Evolutionary conservation across 2,329 filamentous ascomycete genomes (phyloP), one percentile per base, ranked within the genome.

Genomic region (Myriangium duriaei): DNA sequence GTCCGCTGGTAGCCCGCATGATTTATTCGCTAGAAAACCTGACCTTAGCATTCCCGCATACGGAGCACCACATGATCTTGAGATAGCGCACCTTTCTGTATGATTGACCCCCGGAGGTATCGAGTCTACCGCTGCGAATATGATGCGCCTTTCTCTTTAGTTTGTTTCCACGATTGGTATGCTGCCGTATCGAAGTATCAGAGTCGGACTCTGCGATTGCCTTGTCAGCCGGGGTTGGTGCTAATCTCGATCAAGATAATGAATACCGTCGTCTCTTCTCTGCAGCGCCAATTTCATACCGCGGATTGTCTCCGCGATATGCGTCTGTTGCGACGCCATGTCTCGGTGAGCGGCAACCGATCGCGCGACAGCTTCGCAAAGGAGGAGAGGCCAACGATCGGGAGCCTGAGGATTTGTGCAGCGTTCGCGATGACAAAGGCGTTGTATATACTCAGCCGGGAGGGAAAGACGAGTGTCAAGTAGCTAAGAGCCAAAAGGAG

Each of bases 111-210:
- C 69, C 70, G 1, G 76, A 71, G 16, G 74, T 70, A 30, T 79
- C 74, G 45, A 86, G 65, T 50, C 79, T 76, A 42, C 81, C 81
- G 51, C 76, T 69, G 49, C 74, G 77, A 32, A 81, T 72, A 53
- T 82, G 82, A 48, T 75, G 71, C 31, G 82, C 77, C 49, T 75
- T 72, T 57, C 76, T 81, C 65, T 86, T 83, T 32, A 88, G 67
- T 56, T 87, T 88, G 58, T 84, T 75, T 44, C 80, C 81, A 52
- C 81, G 77, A 58, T 86, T 86, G 41, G 76, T 79, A 49, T 72
- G 72, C 49, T 72, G 68, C 43, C 77, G 70, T 49, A 85, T 76
- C 39, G 75, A 72, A 43, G 77, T 76, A 57, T 88, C 83, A 42
- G 80, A 83, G 55, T 87, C 82, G 49, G 78, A 83, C 45, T 84